Base-by-base conservation (phyloP, 2,329 filamentous ascomycete species). In the Westerdykella sp. region DNA sequence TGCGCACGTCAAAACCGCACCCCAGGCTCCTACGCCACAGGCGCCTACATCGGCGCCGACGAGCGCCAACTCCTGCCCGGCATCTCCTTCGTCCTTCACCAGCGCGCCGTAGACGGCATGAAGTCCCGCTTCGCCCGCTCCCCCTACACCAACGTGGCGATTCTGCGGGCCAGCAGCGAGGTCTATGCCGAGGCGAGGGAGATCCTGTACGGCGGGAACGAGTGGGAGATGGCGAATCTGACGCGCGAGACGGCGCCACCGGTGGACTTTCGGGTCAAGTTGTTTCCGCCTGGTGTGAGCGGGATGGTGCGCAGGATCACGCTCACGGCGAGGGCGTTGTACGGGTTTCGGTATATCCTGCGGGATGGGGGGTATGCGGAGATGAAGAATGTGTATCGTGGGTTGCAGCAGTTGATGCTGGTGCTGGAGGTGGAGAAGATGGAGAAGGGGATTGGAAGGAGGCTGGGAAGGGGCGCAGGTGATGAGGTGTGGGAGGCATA, bases 131-230 rank as follows among this genome's bases (percentile, higher is more conserved):
- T 57, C 43, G 38, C 48, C 7, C 45, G 45, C 13, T 53, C 54
- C 25, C 21, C 18, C 3, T 42, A 32, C 35, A 49, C 40, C 7
- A 63, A 61, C 37, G 40, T 50, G 18, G 41, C 40, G 36, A 59
- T 72, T 21, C 59, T 73, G 6, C 51, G 60, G 12, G 53, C 50
- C 6, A 68, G 53, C 48, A 66, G 65, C 37, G 56, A 66, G 10
- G 50, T 73, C 41, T 62, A 68, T 52, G 54, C 57, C 41, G 69
- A 73, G 54, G 61, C 69, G 6, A 65, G 62, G n/a, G 54, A 54
- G 5, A 51, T 71, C 13, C 56, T 73, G 13, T 72, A 72, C 51
- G 57, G 59, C 37, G 57, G 60, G 21, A 72, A 72, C 44, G 45
- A 46, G 14, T 70, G 72, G 50, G 57, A 57, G 1, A 47, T 65